phyloP scores from a whole-genome alignment of 352 stramenopile genomes.

The Pythium phragmiticola region DNA sequence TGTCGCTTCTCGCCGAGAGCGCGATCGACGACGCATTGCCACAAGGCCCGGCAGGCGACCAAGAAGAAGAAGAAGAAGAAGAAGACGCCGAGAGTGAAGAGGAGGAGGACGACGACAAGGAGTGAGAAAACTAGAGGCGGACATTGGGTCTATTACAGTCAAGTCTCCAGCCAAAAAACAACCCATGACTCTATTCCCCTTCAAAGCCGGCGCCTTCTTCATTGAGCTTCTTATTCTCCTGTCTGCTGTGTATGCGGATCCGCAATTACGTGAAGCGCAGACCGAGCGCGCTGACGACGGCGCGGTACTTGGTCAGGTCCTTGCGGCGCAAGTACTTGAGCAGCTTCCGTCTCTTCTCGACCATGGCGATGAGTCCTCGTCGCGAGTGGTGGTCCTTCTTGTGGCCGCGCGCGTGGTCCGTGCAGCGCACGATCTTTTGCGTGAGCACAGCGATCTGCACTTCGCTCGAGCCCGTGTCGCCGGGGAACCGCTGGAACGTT shows the following conservation, averaged over 20 bases:
- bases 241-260: not conserved
- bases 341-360: slow-evolving; percentile 84
- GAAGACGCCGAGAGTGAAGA: slow-evolving; percentile 7
- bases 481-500: slow-evolving; percentile 85
- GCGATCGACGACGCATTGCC: slow-evolving; percentile 20
- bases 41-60: slow-evolving; percentile 32
- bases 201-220: no score
- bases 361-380: slow-evolving; percentile 82
- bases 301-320: slow-evolving; percentile 78
- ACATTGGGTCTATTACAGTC: slow-evolving; percentile 12
- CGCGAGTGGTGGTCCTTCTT: slow-evolving; percentile 90
- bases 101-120: slow-evolving; percentile 20
- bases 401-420: slow-evolving; percentile 67
- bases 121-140: not conserved
- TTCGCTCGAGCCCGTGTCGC: slow-evolving; percentile 84
- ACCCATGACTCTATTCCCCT: no score
- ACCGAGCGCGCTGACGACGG: slow-evolving; percentile 71
- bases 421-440: slow-evolving; percentile 83
- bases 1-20: slow-evolving; percentile 73
- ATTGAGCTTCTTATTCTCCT: not conserved
- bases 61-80: slow-evolving; percentile 16
- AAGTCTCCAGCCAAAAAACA: not conserved
- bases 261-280: slow-evolving; percentile 67
- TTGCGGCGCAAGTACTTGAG: slow-evolving; percentile 84
- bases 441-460: slow-evolving; percentile 85